Base-by-base conservation (phyloP, 805 yeast genomes). In the Nakazawaea ambrosiae region DNA sequence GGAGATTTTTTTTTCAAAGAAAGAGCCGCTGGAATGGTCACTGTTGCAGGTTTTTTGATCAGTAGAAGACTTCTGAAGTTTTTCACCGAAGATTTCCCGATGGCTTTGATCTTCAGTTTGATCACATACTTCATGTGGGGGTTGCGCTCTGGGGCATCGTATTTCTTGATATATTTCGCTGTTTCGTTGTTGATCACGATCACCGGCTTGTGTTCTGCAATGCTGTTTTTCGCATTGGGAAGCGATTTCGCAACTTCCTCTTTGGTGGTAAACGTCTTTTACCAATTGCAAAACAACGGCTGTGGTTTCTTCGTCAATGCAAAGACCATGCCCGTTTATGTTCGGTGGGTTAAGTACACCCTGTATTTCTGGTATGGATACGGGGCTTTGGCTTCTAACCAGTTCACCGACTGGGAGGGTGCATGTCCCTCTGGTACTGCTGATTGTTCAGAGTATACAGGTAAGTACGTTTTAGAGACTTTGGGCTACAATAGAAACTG, bases 261-360 rank as follows among this genome's bases (percentile, higher is more conserved):
- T 1, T 54, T 78, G 41, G 50, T 71, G 16, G 64, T 70, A 7
- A 79, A 78, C 48, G 45, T 72, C 31, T 63, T 71, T 39, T 77
- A 72, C 50, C 81, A 82, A 27, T 51, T 81, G 18, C 82, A 81
- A 47, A 74, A 80, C 44, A 68, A 77, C 57, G 85, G 83, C 0
- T 78, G 85, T 54, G 92, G 92, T 1, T 82, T 70, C 54, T 82
- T 81, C 49, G 79, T 80, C 20, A 80, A 81, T 52, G 73, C 86
- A 1, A 61, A 66, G 10, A 66, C 73, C 0, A 74, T 83, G 81
- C 89, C 89, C 0, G 88, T 80, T 2, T 83, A 83, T 46, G 88
- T 83, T 9, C 65, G 83, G 31, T 82, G 92, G 92, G 67, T 77
- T 1, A 79, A 78, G 49, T 82, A 80, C 53, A 59, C 78, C 37